Conservation (phyloP, 169 alveolate species). For the Eimeria tenella region DNA sequence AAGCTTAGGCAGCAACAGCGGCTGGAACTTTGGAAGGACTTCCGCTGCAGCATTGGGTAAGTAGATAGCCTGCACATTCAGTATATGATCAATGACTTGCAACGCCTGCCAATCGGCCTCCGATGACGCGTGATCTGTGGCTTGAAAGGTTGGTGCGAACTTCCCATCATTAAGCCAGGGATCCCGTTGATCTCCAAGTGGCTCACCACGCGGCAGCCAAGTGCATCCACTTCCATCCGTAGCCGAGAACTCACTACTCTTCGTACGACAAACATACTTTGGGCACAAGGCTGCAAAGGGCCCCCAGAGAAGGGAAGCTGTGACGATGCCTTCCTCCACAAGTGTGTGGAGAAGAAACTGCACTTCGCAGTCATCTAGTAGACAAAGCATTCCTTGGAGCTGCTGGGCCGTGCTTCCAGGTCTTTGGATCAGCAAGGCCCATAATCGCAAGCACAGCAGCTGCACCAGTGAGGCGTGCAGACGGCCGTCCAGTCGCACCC, state of each 20-base stretch:
- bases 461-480: conserved; percentile 65
- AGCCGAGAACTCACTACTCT: no score
- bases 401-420: conserved; percentile 76
- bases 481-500: conserved; percentile 79
- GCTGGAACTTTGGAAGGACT: conserved; percentile 66
- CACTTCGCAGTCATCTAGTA: conserved; percentile 64
- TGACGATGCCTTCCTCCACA: conserved; percentile 56
- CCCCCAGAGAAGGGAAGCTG: conserved; percentile 58
- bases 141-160: no score
- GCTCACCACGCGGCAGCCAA: no score
- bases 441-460: conserved; percentile 51
- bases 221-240: no score
- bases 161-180: no score
- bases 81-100: conserved; percentile 9
- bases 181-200: no score
- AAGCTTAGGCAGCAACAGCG: conserved; percentile 55
- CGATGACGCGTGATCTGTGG: no score
- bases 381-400: conserved; percentile 65
- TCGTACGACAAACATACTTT: no score
- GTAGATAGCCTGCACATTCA: conserved; percentile 55
- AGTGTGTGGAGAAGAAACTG: conserved; percentile 36
- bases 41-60: conserved; percentile 65
- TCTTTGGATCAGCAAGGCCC: conserved; percentile 52
- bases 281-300: not conserved
- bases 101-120: not conserved